Evolutionary conservation across 495 filamentous ascomycete genomes (phyloP), one percentile per base, ranked within the genome.

Genomic region (Cercophora newfieldiana): DNA sequence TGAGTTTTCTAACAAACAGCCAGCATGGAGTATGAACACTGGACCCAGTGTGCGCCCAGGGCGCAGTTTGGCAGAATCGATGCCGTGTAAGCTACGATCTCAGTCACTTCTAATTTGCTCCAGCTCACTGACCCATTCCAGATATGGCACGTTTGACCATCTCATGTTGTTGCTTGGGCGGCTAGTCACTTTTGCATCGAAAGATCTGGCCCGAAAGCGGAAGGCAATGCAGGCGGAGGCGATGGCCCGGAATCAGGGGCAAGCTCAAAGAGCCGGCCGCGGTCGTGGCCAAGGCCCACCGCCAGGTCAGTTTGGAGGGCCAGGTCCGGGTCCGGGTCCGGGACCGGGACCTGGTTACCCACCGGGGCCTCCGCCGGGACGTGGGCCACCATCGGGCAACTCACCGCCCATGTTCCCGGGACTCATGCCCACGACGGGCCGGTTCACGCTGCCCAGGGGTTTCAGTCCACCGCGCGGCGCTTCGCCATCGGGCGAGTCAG

Each of bases 71-170:
- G 92, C 29, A 88, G 86, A 64, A 76, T 90, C 7, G 92, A 94
- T 69, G 89, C 92, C 18, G 87, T 94, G 67, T 86, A 73, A 76
- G 83, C 73, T 33, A 14, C 7, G 3, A 18, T 26, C 60, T 28
- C 37, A 0, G n/a, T n/a, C 59, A 25, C 10, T 33, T 2, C 7
- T 51, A 31, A n/a, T n/a, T n/a, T n/a, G 6, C 18, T 47, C 24
- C 25, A 1, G 1, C 18, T 10, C 8, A 6, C 48, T 59, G 12
- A 18, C 12, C 25, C 16, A 26, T 10, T 0, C n/a, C 7, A 86
- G 84, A 49, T 95, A 92, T 74, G 95, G 92, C 8, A 91, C 90
- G 1, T 89, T 88, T 59, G 95, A 99, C 71, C 91, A 97, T 76
- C 72, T 97, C 16, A 86, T 93, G 62, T 84, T 99, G 7, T 76